Base-by-base conservation (phyloP, 2,329 filamentous ascomycete genomes). In the Cordyceps sp. region DNA sequence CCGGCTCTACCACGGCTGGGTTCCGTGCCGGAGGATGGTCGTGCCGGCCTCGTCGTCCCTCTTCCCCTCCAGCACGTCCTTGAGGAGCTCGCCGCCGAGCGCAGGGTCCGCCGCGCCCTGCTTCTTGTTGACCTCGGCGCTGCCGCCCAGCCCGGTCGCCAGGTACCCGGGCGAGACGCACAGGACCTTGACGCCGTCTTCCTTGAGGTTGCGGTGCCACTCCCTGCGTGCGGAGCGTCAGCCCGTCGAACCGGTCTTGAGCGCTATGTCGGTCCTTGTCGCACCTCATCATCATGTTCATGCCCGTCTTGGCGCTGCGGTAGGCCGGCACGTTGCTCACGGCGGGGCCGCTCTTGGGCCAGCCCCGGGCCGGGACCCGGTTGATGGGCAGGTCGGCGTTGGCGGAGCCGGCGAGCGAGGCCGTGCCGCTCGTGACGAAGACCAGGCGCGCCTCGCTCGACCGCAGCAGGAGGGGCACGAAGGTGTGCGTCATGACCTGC, bases 141-240 rank as follows among this genome's bases (percentile, higher is more conserved):
- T 42, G 1, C 48, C 55, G 2, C 54, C 59, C 1, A 69, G 38
- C 1, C 54, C 53, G 0, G 64, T 70, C 0, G 59, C 63, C 27
- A 69, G 40, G 29, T 59, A 55, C 0, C 65, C 66, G 0, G 64
- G 66, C 6, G 52, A 58, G n/a, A 69, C 44, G 20, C 44, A 42
- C 49, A 53, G 69, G 0, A 63, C 58, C 42, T 63, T 66, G 5
- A 69, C 61, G 0, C 62, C 62, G 26, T 71, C 66, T 2, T 55
- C 52, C 29, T 47, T 52, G 19, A 70, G 45, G 1, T 54, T 38
- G 23, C 57, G 47, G 22, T 47, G 37, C 62, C 64, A 71, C 12
- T 24, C 20, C 18, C 29, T 25, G 12, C 9, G 8, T 10, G 9
- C 5, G 16, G 5, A 26, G 10, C 26, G 26, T 27, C n/a, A 27